Evolutionary conservation across 352 stramenopile species (phyloP).

Genomic region (Globisporangium uncinulatum): DNA sequence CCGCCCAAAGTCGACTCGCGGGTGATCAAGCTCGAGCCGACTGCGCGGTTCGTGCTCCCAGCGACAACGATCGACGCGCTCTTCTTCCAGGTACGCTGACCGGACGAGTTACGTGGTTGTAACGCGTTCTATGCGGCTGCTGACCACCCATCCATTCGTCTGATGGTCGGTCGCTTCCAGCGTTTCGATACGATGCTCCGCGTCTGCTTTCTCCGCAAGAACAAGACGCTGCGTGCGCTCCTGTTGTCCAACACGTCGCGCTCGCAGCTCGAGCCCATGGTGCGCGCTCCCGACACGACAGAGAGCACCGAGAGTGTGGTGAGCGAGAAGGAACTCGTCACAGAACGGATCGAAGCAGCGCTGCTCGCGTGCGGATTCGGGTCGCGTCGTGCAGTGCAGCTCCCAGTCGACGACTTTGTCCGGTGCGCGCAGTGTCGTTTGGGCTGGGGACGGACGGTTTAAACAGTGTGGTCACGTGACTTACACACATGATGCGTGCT

Average conservation of each 20-base stretch:
- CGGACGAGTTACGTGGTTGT: background rate
- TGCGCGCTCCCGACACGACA: no score
- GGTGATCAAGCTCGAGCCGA: constrained; percentile 64
- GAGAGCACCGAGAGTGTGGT: background rate
- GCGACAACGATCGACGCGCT: constrained; percentile 23
- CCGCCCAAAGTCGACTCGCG: constrained; percentile 81
- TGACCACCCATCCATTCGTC: no score
- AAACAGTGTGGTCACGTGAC: background rate
- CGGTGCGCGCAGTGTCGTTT: constrained; percentile 14
- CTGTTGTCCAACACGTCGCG: constrained; percentile 61
- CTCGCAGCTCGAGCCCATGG: constrained; percentile 18
- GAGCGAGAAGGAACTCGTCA: constrained; percentile 28
- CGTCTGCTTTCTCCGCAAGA: constrained; percentile 77
- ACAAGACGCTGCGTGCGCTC: constrained; percentile 80
- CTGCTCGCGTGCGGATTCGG: constrained; percentile 38
- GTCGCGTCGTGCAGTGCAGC: constrained; percentile 55
- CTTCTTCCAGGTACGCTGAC: constrained; percentile 42
- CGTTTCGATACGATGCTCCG: constrained; percentile 74
- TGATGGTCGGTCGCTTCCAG: no score
- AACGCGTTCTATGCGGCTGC: background rate
- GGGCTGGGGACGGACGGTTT: background rate
- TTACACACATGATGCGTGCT: background rate
- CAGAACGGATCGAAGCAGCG: constrained; percentile 36
- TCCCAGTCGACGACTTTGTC: constrained; percentile 56
- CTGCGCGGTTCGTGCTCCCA: constrained; percentile 1